phyloP scores from a whole-genome alignment of 148 eudicot genomes.

The Heliosperma pusillum region DNA sequence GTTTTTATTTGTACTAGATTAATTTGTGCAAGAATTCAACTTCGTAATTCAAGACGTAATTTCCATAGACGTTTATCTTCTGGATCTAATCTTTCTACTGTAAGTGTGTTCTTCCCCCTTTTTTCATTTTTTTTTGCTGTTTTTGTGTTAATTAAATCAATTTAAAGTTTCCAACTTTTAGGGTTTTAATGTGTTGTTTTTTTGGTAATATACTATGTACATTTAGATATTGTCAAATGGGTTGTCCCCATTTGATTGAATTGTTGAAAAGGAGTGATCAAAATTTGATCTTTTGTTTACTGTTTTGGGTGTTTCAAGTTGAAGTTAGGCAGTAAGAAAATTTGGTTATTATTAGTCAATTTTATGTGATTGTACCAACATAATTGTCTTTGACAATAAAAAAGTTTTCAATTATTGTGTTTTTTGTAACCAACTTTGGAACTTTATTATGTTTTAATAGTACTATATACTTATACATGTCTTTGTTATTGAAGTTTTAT shows the following conservation, averaged over 20 bases:
- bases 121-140: neutral
- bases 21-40: conserved; percentile 85
- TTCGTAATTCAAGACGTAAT: conserved; percentile 55
- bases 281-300: neutral
- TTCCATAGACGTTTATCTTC: conserved; percentile 39
- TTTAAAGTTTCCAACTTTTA: neutral
- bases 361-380: neutral
- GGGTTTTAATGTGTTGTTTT: neutral
- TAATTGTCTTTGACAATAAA: neutral
- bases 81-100: conserved; percentile 63
- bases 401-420: conserved; percentile 11
- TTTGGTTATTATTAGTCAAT: conserved; percentile 16
- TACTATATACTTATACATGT: neutral
- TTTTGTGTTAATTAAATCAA: no score
- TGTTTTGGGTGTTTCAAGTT: conserved; percentile 21
- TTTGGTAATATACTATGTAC: neutral
- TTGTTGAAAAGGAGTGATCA: neutral
- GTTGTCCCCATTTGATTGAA: neutral
- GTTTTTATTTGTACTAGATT: conserved; percentile 88
- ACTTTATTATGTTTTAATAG: neutral
- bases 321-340: neutral
- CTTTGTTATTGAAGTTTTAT: neutral
- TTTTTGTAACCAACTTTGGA: conserved; percentile 7
- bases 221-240: neutral
- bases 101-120: conserved; percentile 29